Evolutionary conservation across 805 yeast species (phyloP).

Genomic region (Kodamaea hsintzibuensis): DNA sequence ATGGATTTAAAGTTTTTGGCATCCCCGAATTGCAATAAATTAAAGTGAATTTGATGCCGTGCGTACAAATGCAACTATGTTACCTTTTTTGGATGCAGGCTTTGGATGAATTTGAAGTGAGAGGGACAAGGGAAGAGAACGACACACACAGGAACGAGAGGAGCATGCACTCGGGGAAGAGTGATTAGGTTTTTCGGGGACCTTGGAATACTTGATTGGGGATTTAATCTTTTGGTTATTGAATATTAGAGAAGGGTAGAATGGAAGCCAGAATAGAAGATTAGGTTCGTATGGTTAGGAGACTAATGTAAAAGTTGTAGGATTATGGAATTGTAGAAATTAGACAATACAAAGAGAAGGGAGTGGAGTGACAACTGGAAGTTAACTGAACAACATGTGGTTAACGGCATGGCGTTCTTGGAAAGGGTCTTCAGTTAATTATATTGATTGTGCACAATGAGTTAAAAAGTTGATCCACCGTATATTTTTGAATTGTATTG

Average conservation of each 20-base stretch:
- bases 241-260: too few species aligned
- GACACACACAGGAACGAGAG: too few species aligned
- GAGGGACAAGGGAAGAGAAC: too few species aligned
- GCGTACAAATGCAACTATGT: slow-evolving; percentile 7
- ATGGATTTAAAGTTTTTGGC: background rate
- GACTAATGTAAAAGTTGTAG: too few species aligned
- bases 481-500: background rate
- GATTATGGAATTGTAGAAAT: too few species aligned
- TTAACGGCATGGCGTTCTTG: background rate
- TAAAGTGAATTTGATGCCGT: background rate
- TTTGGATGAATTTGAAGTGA: background rate
- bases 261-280: too few species aligned
- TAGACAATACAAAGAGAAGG: too few species aligned
- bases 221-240: too few species aligned
- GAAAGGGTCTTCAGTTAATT: background rate
- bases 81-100: background rate
- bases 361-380: background rate
- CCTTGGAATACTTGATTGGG: too few species aligned
- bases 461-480: background rate
- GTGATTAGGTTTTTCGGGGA: too few species aligned
- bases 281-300: background rate
- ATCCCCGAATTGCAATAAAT: background rate
- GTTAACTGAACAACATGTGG: background rate
- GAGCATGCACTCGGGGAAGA: too few species aligned
- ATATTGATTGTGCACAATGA: background rate